Evolutionary conservation across 108 stramenopile genomes (phyloP).

Genomic region (Fragilaria radians): DNA sequence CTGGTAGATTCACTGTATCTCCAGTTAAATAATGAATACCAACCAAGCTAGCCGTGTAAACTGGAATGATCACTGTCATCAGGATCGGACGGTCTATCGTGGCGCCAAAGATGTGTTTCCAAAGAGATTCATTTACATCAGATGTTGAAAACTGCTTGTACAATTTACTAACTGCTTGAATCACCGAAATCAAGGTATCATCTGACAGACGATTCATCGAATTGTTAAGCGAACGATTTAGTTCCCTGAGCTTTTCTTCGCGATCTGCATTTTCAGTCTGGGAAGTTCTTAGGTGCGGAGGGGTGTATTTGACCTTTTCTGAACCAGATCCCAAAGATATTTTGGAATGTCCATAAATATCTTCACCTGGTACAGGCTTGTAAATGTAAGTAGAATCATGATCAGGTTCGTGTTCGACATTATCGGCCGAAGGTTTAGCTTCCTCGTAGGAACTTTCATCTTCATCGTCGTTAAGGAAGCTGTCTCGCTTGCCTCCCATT

Average conservation of each 20-base stretch:
- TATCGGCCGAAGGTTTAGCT: constrained; percentile 11
- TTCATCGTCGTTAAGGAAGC: constrained; percentile 4
- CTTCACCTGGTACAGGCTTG: constrained; percentile 77
- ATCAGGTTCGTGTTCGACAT: constrained; percentile 20
- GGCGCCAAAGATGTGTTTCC: constrained; percentile 62
- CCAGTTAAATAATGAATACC: constrained; percentile 79
- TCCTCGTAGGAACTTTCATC: constrained; percentile 5
- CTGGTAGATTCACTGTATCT: constrained; percentile 68
- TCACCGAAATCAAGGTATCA: constrained; percentile 80
- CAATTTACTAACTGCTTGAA: constrained; percentile 48
- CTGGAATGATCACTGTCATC: constrained; percentile 80
- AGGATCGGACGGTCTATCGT: constrained; percentile 54
- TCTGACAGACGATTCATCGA: constrained; percentile 88
- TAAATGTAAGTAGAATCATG: constrained; percentile 76
- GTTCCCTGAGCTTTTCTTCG: constrained; percentile 17
- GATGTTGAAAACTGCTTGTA: constrained; percentile 43
- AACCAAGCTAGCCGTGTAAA: constrained; percentile 61
- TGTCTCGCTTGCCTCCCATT: background rate
- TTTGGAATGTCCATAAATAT: constrained; percentile 87
- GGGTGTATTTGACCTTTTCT: constrained; percentile 63
- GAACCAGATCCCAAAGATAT: constrained; percentile 17
- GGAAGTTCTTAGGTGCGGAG: constrained; percentile 69
- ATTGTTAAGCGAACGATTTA: constrained; percentile 77
- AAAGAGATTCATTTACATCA: constrained; percentile 62
- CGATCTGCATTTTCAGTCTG: constrained; percentile 16